Conservation (phyloP, 805 yeast genomes). For the Candida sithepensis region DNA sequence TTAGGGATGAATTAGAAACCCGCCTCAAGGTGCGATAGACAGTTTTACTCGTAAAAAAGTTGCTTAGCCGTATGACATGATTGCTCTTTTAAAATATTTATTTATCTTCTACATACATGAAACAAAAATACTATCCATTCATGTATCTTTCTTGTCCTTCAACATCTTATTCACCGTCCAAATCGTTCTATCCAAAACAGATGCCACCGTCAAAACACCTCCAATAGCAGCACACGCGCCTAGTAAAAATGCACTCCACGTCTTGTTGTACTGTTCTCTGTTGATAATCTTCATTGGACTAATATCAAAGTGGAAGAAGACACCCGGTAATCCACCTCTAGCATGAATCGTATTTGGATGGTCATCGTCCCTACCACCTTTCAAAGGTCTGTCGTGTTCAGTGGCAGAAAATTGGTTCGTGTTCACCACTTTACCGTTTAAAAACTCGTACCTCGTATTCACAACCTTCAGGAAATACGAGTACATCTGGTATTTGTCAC, state of each 20-base stretch:
- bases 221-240: slow-evolving; percentile 88
- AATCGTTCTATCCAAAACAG: slow-evolving; percentile 80
- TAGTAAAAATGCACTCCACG: slow-evolving; percentile 79
- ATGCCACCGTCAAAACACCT: slow-evolving; percentile 90
- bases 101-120: no score
- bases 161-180: slow-evolving; percentile 85
- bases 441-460: slow-evolving; percentile 76
- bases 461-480: slow-evolving; percentile 87
- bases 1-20: no score
- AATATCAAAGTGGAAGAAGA: slow-evolving; percentile 84
- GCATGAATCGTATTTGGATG: slow-evolving; percentile 82
- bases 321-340: slow-evolving; percentile 88
- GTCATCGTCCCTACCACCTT: slow-evolving; percentile 87
- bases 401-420: slow-evolving; percentile 92
- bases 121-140: no score
- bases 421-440: slow-evolving; percentile 52
- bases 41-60: no score
- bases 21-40: no score
- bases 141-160: slow-evolving; percentile 57
- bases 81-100: no score
- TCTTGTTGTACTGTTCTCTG: slow-evolving; percentile 65
- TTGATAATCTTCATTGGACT: slow-evolving; percentile 90
- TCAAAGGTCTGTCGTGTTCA: slow-evolving; percentile 77
- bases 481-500: slow-evolving; percentile 57
- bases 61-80: no score